Base-by-base conservation (phyloP, 1,284 basidiomycete species). In the Malassezia sympodialis region DNA sequence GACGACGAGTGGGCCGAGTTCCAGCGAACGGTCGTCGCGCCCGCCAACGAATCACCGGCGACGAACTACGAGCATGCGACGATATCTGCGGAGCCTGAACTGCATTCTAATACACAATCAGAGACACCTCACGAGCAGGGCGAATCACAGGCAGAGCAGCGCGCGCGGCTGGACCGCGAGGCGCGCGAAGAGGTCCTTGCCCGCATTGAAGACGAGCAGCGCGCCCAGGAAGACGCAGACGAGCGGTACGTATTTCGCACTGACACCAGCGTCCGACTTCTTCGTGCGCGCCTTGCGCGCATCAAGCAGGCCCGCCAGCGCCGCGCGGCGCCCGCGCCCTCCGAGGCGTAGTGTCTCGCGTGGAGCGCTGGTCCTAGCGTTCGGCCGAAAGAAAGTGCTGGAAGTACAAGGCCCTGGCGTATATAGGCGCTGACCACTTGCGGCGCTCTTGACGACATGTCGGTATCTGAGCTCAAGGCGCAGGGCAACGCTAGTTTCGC, bases 401-500 rank as follows among this genome's bases (percentile, higher is more conserved):
- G 55, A 57, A 57, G 35, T 32, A 14, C 15, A 26, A 15, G 4
- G 26, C 41, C 21, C 17, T 12, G 32, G 34, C 24, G 46, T 49
- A 49, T 49, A 49, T 32, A 32, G 30, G 21, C 44, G 44, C 43
- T 8, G 12, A 21, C 31, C 10, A 8, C 26, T 35, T 31, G 40
- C 27, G 34, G 35, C 43, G 37, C 24, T 23, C 39, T 28, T 12
- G 11, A n/a, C 44, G 40, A 26, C 11, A 71, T 73, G 69, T 72
- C 69, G 17, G 69, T 66, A 27, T 61, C 71, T 19, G 71, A 73
- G 27, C 63, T 72, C 60, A 73, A 73, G 53, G 68, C 69, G 31
- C 64, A 73, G 48, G 71, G 69, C 52, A 72, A 72, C 51, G 66
- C 71, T n/a, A 68, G 68, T 46, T 73, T 73, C 62, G 68, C 67